Evolutionary conservation across 2,329 filamentous ascomycete species (phyloP).

Genomic region (Cladophialophora yegresii): DNA sequence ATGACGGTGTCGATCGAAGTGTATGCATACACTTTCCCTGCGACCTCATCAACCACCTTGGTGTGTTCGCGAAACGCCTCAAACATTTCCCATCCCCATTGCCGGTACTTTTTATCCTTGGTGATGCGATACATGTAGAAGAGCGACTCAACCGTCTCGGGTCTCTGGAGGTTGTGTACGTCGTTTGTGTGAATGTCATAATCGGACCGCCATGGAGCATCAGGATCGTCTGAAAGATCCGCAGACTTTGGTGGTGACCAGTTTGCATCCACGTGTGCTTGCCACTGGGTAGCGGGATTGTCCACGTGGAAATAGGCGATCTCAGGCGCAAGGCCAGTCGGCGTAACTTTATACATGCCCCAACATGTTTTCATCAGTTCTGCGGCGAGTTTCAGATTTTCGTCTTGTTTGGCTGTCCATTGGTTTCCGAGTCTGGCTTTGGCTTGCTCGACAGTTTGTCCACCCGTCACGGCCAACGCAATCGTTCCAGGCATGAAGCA

Average conservation of each 20-base stretch:
- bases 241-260: constrained; percentile 57
- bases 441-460: constrained; percentile 72
- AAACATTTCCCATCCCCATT: constrained; percentile 99
- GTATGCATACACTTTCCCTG: constrained; percentile 34
- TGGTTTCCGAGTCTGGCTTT: constrained; percentile 48
- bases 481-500: constrained; percentile 98
- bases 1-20: constrained; percentile 31
- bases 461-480: constrained; percentile 80
- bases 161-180: constrained; percentile 87
- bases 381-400: constrained; percentile 80
- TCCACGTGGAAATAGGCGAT: constrained; percentile 87
- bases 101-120: constrained; percentile 79
- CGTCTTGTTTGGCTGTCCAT: constrained; percentile 79
- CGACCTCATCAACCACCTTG: constrained; percentile 67
- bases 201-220: constrained; percentile 73
- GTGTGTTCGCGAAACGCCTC: constrained; percentile 85
- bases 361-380: constrained; percentile 97
- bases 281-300: constrained; percentile 59
- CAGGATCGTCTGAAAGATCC: constrained; percentile 46
- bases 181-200: constrained; percentile 80
- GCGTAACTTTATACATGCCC: constrained; percentile 91
- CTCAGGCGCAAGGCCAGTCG: constrained; percentile 88
- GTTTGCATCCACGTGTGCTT: constrained; percentile 36
- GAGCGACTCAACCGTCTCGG: constrained; percentile 92
- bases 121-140: constrained; percentile 99